Evolutionary conservation across 139 green algal species (phyloP), one percentile per base, ranked within the genome.

Genomic region (Prasinococcaceae sp.): DNA sequence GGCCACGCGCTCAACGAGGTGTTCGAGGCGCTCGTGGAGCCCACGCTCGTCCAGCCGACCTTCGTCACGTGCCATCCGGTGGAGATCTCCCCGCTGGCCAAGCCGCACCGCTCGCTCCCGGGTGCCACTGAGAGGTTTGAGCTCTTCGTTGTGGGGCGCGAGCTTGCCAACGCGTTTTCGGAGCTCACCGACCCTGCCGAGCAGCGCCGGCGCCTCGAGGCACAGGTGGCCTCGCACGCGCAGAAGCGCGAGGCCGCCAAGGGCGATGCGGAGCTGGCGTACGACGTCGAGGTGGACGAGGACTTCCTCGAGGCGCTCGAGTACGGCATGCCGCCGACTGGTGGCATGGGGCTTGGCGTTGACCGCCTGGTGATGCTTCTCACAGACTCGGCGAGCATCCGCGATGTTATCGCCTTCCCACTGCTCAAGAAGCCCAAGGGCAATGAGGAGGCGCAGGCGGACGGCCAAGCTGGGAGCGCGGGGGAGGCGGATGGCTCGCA

Each of bases 361-460:
- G 90, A 99, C 53, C 67, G 90, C 1, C 61, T 99, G 27, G 84
- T 93, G 27, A 99, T 99, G 90, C 68, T 99, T 53, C 77, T 99
- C 4, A 97, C 88, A 3, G 77, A 99, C 65, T 80, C 55, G 23
- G 46, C 86, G 1, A 82, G 55, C 24, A 99, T 99, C 38, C 68
- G 90, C 0, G 90, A 99, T 41, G 90, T 99, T 10, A 95, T 99
- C 44, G 79, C 85, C 1, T 98, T 98, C 69, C 90, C 90, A 1
- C 58, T 90, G 1, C 82, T 96, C 69, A 93, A 93, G 76, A 79
- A 66, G 30, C 32, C n/a, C n/a, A n/a, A n/a, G n/a, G n/a, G n/a
- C n/a, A n/a, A n/a, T n/a, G n/a, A n/a, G n/a, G n/a, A n/a, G n/a
- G n/a, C n/a, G n/a, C n/a, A n/a, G n/a, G n/a, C n/a, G n/a, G n/a